Evolutionary conservation across 202 grass and related monocot genomes (phyloP).

Genomic region (Schoenoplectus tabernaemontani): DNA sequence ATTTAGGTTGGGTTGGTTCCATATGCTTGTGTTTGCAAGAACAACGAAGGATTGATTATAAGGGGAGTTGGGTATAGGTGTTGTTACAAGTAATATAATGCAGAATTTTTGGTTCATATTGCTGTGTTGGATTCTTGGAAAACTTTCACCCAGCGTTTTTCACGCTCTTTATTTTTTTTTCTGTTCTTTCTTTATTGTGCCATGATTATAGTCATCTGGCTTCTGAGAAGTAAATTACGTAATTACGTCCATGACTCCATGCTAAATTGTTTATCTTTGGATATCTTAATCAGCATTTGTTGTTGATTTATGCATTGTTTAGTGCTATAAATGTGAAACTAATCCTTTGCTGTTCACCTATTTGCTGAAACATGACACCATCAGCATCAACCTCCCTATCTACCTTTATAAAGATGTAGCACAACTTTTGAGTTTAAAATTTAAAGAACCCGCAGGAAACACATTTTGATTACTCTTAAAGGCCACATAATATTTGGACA

Average conservation of each 20-base stretch:
- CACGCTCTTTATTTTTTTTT: no score
- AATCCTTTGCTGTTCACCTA: no score
- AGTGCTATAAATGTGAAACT: no score
- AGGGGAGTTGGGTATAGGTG: neutral
- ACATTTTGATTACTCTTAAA: neutral
- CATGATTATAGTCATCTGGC: neutral
- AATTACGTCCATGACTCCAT: no score
- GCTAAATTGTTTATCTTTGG: neutral
- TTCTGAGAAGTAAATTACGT: neutral
- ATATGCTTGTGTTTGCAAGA: neutral
- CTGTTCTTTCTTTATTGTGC: neutral
- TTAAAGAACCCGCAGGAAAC: no score
- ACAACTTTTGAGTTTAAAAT: no score
- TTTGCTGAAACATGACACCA: neutral
- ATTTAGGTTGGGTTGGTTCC: neutral
- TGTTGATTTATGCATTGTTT: no score
- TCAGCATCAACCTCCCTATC: neutral
- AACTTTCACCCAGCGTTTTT: no score
- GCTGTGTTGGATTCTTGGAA: neutral
- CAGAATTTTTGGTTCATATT: neutral
- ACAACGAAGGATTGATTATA: neutral
- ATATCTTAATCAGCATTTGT: neutral
- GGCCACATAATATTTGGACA: neutral
- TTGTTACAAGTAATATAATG: constrained; percentile 4
- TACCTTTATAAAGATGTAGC: no score